Percentiles rank a stretch among this genome's conserved stretches.
Evolutionary conservation across 1,284 basidiomycete genomes (phyloP).

Genomic region (Pascua sp.): DNA sequence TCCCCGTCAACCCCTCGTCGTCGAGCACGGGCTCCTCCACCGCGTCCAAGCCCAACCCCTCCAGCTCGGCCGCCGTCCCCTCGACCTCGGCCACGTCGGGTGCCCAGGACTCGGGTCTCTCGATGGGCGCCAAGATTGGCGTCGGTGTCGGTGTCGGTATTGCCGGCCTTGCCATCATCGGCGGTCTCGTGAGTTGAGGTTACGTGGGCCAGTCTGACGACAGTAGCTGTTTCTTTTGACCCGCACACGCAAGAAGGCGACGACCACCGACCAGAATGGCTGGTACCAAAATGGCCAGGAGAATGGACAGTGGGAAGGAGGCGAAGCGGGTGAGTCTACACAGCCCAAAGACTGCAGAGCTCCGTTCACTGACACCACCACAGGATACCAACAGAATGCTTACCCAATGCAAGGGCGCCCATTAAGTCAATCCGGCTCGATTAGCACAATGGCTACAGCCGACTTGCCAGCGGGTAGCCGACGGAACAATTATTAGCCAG

Average conservation of each 20-base stretch:
- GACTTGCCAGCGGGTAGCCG: slow-evolving; percentile 4
- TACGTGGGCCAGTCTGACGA: not conserved
- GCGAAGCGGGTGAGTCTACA: not conserved
- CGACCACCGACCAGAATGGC: slow-evolving; percentile 5
- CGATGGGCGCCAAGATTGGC: slow-evolving; percentile 37
- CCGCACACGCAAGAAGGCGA: slow-evolving; percentile 12
- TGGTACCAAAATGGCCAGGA: slow-evolving; percentile 15
- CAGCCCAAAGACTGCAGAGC: not conserved
- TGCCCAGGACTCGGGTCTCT: slow-evolving; percentile 4
- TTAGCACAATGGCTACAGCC: slow-evolving; percentile 11
- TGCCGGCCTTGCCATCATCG: slow-evolving; percentile 30
- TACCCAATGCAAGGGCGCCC: slow-evolving; percentile 2
- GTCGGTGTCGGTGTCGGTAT: slow-evolving; percentile 39
- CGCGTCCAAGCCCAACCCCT: slow-evolving; percentile 3
- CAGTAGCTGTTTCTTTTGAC: slow-evolving; percentile 13
- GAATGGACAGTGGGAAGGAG: slow-evolving; percentile 4
- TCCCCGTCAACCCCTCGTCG: slow-evolving; percentile 1
- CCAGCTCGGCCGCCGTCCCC: slow-evolving; percentile 2
- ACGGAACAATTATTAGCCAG: too few species aligned
- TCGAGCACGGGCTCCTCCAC: not conserved
- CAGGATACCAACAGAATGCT: not conserved
- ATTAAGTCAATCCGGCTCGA: not conserved
- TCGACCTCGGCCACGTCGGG: not conserved
- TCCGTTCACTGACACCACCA: not conserved
- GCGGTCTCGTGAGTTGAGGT: slow-evolving; percentile 20